Conservation (phyloP, 2,329 filamentous ascomycete species). For the Ceratocystis colombiana region DNA sequence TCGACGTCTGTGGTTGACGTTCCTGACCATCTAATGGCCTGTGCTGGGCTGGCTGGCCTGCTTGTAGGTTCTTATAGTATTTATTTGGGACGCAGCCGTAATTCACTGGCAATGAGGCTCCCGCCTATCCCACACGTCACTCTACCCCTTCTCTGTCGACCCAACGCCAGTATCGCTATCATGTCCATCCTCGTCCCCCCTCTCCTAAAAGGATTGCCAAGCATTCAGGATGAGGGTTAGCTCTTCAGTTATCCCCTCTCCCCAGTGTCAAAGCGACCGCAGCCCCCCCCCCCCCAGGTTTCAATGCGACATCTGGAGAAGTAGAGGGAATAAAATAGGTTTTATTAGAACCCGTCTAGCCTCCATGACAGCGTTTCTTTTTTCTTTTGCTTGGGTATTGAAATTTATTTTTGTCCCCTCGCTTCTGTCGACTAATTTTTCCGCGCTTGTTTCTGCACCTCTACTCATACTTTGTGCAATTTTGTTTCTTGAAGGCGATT, state of each 20-base stretch:
- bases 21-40: background rate
- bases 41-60: background rate
- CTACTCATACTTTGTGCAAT: background rate
- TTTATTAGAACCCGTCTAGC: conserved; percentile 8
- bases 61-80: conserved; percentile 2
- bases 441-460: background rate
- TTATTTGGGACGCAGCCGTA: background rate
- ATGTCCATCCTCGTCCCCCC: background rate
- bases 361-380: background rate
- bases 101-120: background rate
- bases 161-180: background rate
- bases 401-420: conserved; percentile 10
- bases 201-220: conserved; percentile 9
- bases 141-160: background rate
- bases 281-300: conserved; percentile 2
- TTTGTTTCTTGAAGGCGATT: background rate
- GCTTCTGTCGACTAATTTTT: conserved; percentile 10
- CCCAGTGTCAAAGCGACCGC: background rate
- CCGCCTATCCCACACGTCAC: background rate
- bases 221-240: conserved; percentile 4
- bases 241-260: conserved; percentile 2
- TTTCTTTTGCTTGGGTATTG: background rate
- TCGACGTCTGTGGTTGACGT: background rate
- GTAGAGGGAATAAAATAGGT: background rate
- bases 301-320: conserved; percentile 9